Evolutionary conservation across 805 yeast genomes (phyloP).

Genomic region (Metschnikowia drakensbergensis): DNA sequence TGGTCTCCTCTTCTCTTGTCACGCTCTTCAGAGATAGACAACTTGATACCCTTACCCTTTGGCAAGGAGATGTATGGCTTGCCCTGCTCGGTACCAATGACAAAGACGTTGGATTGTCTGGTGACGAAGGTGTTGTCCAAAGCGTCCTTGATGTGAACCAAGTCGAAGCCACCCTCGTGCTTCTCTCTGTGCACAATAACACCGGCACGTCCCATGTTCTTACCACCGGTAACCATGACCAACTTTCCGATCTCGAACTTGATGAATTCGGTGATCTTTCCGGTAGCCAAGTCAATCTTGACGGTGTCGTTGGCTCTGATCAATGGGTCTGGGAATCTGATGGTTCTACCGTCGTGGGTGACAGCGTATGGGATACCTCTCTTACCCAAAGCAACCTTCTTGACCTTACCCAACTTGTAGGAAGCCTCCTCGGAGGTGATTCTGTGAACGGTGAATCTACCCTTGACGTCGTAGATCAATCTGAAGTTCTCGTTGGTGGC

Average conservation of each 20-base stretch:
- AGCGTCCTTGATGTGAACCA: constrained; percentile 93
- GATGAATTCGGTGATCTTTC: constrained; percentile 86
- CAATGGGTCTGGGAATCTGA: constrained; percentile 98
- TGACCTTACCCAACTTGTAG: constrained; percentile 97
- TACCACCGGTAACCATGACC: constrained; percentile 96
- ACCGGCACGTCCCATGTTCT: constrained; percentile 98
- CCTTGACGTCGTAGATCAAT: constrained; percentile 96
- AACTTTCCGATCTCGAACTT: constrained; percentile 87
- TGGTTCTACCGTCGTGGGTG: constrained; percentile 99
- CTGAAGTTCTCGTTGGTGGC: constrained; percentile 99
- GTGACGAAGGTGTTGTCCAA: constrained; percentile 94
- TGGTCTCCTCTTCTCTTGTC: constrained; percentile 91
- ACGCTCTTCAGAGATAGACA: constrained; percentile 94
- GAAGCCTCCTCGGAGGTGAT: constrained; percentile 98
- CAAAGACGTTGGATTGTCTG: constrained; percentile 89
- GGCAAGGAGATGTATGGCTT: constrained; percentile 93
- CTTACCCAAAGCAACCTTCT: constrained; percentile 97
- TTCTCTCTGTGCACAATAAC: constrained; percentile 92
- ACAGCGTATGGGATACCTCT: constrained; percentile 97
- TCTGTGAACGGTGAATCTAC: constrained; percentile 99
- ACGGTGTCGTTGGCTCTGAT: constrained; percentile 97
- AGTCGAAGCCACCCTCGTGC: constrained; percentile 98
- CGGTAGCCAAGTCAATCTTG: constrained; percentile 92
- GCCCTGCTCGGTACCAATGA: constrained; percentile 86
- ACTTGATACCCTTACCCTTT: constrained; percentile 99